Evolutionary conservation across 225 moss, liverwort and hornwort genomes (phyloP).

Genomic region (Anthoceros angustus): DNA sequence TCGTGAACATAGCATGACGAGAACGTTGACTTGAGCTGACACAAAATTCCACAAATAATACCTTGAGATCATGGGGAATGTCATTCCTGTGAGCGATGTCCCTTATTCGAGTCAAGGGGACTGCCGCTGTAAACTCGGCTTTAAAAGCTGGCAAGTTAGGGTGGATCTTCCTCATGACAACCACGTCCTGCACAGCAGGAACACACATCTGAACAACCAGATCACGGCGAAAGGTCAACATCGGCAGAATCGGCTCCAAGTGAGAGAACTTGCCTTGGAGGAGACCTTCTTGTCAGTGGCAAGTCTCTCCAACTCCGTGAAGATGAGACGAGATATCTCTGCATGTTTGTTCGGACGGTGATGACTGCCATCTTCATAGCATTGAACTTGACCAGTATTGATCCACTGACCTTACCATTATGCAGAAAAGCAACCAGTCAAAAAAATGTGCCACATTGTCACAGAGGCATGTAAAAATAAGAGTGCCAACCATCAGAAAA

Average conservation of each 20-base stretch:
- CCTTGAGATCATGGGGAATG: constrained; percentile 88
- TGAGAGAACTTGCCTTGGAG: constrained; percentile 19
- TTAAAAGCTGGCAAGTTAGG: constrained; percentile 92
- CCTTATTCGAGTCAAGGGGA: constrained; percentile 78
- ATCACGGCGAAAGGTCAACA: not conserved
- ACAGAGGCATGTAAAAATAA: not conserved
- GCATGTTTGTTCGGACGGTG: constrained; percentile 91
- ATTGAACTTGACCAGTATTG: constrained; percentile 77
- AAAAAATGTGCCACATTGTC: not conserved
- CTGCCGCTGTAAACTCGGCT: constrained; percentile 88
- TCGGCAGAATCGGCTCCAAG: not conserved
- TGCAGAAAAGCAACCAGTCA: not conserved
- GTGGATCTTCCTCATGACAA: constrained; percentile 77
- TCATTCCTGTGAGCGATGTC: constrained; percentile 94
- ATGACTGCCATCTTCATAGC: constrained; percentile 87
- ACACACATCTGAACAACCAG: not conserved
- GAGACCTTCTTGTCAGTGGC: constrained; percentile 24
- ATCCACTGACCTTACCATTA: constrained; percentile 41
- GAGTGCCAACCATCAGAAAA: too few species aligned
- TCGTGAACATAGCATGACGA: not conserved
- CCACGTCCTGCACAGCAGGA: constrained; percentile 28
- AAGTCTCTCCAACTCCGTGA: constrained; percentile 69
- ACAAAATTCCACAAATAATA: not conserved
- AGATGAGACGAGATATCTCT: constrained; percentile 74
- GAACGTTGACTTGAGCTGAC: not conserved